A percentile compares a stretch with the other conserved stretches of the same genome.
These are phyloP conservation scores for Phialocephala sp. DNA, from an alignment of 2,329 filamentous ascomycete genomes.

Conservation along the genomic window DNA sequence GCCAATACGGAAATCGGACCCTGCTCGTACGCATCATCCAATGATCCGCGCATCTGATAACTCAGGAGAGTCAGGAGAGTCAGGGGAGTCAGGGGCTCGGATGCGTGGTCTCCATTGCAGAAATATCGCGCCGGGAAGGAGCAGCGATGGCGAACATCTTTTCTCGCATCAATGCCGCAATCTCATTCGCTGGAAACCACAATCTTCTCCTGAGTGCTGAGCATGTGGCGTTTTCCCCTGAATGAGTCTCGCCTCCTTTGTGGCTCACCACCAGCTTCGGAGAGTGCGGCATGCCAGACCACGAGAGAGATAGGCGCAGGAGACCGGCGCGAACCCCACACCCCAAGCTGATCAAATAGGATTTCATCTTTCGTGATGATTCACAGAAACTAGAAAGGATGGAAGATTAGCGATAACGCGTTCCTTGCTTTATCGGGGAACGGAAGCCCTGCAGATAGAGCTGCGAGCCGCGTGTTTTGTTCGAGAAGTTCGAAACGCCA, in stretches of 20 bases:
- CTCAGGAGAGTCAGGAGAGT: background rate
- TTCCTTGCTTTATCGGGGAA: background rate
- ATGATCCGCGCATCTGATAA: conserved; percentile 3
- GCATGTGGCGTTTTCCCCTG: background rate
- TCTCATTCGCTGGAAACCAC: background rate
- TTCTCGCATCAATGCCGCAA: background rate
- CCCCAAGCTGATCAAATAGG: background rate
- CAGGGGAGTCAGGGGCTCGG: background rate
- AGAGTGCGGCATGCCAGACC: background rate
- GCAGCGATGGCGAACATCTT: background rate
- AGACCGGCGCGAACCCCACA: background rate
- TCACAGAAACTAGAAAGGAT: background rate
- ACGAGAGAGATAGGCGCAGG: background rate
- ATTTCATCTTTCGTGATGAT: background rate
- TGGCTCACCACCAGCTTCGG: no score
- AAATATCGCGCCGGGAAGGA: background rate
- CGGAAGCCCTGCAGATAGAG: no score
- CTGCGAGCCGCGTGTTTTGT: background rate
- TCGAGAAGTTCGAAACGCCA: background rate
- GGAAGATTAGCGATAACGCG: background rate
- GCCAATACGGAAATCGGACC: background rate
- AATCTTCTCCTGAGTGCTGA: background rate
- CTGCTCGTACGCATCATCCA: background rate
- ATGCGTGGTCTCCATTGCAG: no score
- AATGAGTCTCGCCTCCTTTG: background rate